Conservation (phyloP, 169 alveolate species). For the Babesia caballi region DNA sequence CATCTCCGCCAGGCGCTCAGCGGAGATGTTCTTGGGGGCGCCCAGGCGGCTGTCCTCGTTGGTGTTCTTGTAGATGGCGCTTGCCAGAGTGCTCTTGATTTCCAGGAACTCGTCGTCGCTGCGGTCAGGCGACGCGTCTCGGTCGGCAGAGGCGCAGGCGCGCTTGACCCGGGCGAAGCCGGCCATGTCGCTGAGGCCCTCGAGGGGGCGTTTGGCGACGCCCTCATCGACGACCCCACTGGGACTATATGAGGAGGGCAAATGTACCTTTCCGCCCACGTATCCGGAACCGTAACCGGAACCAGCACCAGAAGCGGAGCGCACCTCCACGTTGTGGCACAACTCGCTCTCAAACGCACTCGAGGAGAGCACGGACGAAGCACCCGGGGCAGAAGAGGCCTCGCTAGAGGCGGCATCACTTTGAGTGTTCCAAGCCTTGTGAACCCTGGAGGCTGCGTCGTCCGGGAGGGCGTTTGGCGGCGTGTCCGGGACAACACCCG, state of each 20-base stretch:
- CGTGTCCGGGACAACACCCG: neutral
- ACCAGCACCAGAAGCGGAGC: neutral
- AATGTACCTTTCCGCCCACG: constrained; percentile 14
- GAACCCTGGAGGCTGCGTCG: neutral
- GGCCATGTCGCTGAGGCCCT: neutral
- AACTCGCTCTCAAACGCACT: constrained; percentile 33
- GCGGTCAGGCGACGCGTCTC: neutral
- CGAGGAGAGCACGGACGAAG: neutral
- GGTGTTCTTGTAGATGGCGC: constrained; percentile 61
- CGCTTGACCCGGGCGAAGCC: neutral
- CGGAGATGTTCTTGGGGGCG: constrained; percentile 56
- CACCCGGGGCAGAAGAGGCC: neutral
- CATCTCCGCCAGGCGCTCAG: constrained; percentile 59
- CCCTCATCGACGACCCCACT: neutral
- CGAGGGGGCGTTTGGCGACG: neutral
- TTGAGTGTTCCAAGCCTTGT: constrained; percentile 9
- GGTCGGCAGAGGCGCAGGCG: neutral
- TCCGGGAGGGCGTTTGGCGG: neutral
- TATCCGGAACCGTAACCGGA: too few relatives aligned
- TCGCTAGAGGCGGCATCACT: neutral
- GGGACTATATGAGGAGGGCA: neutral
- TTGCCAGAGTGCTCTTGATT: constrained; percentile 59
- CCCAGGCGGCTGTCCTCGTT: constrained; percentile 59
- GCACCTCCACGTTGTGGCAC: constrained; percentile 1
- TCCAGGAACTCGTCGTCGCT: constrained; percentile 48